These are phyloP conservation scores for Rhodotorula taiwanensis DNA, from an alignment of 768 basidiomycete genomes.

Conservation along the genomic window DNA sequence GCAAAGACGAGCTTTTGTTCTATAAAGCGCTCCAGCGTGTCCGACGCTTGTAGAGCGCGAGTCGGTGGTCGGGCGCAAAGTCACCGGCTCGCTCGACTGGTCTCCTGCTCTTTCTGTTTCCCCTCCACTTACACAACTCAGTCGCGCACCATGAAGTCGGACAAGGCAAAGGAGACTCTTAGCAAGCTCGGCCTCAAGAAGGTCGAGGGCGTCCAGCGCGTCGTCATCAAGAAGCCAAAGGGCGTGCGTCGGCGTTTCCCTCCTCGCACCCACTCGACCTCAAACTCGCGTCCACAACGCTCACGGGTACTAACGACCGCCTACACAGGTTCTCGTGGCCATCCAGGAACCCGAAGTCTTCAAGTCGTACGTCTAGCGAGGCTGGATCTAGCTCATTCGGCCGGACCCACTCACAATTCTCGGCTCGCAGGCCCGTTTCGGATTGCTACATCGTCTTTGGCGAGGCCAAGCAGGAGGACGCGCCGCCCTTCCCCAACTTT, in stretches of 20 bases:
- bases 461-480: conserved; percentile 53
- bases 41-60: no score
- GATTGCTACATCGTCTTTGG: conserved; percentile 99
- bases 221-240: conserved; percentile 89
- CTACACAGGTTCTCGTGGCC: conserved; percentile 71
- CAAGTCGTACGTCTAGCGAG: conserved; percentile 60
- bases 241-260: conserved; percentile 55
- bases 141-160: conserved; percentile 3
- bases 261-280: neutral
- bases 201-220: conserved; percentile 86
- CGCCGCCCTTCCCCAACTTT: conserved; percentile 4
- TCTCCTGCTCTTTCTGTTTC: no score
- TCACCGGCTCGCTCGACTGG: neutral
- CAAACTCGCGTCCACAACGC: neutral
- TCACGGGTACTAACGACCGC: neutral
- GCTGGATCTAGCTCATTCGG: no score
- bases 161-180: conserved; percentile 50
- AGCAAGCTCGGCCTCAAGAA: conserved; percentile 84
- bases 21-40: neutral
- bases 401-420: neutral
- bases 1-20: neutral
- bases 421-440: conserved; percentile 61
- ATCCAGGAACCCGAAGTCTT: conserved; percentile 91
- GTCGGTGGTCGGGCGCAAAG: no score
- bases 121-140: neutral